Conservation (phyloP, 768 basidiomycete genomes). For the Leucosporidium scottii region DNA sequence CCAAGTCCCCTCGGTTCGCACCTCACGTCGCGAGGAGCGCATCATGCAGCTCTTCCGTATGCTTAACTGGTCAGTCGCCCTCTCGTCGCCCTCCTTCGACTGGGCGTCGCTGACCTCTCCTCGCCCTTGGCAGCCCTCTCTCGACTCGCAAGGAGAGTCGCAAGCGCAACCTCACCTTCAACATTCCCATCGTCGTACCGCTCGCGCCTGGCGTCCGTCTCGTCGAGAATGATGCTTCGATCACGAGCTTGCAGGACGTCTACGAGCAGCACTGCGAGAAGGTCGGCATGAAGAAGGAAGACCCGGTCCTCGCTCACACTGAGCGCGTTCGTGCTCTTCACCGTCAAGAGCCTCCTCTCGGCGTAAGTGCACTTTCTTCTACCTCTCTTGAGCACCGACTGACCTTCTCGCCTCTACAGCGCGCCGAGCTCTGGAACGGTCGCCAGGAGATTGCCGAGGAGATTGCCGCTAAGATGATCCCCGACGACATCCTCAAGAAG, state of each 20-base stretch:
- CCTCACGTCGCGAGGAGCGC: constrained; percentile 83
- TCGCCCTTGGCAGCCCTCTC: constrained; percentile 55
- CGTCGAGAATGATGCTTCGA: constrained; percentile 84
- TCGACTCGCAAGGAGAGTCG: constrained; percentile 82
- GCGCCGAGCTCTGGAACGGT: constrained; percentile 56
- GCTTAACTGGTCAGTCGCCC: constrained; percentile 67
- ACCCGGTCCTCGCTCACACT: constrained; percentile 74
- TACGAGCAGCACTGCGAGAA: constrained; percentile 82
- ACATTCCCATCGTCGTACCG: constrained; percentile 78
- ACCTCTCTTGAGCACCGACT: constrained; percentile 46
- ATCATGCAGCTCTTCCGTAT: constrained; percentile 88
- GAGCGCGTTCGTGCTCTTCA: constrained; percentile 59
- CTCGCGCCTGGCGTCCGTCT: constrained; percentile 70
- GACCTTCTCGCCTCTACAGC: constrained; percentile 37
- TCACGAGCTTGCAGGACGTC: constrained; percentile 83
- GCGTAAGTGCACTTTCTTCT: constrained; percentile 8
- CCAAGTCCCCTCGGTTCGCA: constrained; percentile 76
- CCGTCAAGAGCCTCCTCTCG: constrained; percentile 10
- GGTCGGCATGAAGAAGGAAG: constrained; percentile 69
- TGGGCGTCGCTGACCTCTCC: constrained; percentile 1
- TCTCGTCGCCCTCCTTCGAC: constrained; percentile 5
- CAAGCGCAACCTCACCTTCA: constrained; percentile 84
- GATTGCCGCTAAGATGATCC: constrained; percentile 74
- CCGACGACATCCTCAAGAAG: constrained; percentile 74
- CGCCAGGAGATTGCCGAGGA: constrained; percentile 72